A percentile compares a stretch with the other conserved stretches of the same genome.
Evolutionary conservation across 805 yeast species (phyloP).

Genomic region (Saccharomycopsis fodiens): DNA sequence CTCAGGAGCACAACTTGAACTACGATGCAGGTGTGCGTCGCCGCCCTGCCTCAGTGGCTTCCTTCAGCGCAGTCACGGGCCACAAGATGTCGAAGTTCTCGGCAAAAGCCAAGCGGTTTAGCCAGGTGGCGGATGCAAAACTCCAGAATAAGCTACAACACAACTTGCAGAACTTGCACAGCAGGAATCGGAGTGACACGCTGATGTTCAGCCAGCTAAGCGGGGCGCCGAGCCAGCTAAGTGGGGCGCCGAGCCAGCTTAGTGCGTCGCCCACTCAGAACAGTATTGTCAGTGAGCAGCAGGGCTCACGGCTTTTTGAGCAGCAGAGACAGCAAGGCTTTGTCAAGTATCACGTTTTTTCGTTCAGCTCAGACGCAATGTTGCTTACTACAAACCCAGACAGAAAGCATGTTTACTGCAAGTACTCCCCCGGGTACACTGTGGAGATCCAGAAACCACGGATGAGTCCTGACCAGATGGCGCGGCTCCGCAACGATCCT

Average conservation of each 20-base stretch:
- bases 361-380: slow-evolving; percentile 35
- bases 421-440: slow-evolving; percentile 57
- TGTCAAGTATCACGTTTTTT: slow-evolving; percentile 53
- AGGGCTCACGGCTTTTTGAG: slow-evolving; percentile 4
- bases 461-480: slow-evolving; percentile 1
- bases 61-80: background rate
- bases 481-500: slow-evolving; percentile 7
- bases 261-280: no score
- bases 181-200: background rate
- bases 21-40: background rate
- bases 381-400: slow-evolving; percentile 65
- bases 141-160: background rate
- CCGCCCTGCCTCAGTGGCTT: slow-evolving; percentile 1
- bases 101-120: slow-evolving; percentile 15
- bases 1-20: background rate
- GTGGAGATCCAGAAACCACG: slow-evolving; percentile 33
- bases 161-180: no score
- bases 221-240: background rate
- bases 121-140: slow-evolving; percentile 12
- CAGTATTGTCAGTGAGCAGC: no score
- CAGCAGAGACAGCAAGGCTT: slow-evolving; percentile 33
- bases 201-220: background rate
- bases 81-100: slow-evolving; percentile 1
- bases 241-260: background rate
- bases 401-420: slow-evolving; percentile 46